Base-by-base conservation (phyloP, 2,329 filamentous ascomycete species). In the Alternaria sp. region DNA sequence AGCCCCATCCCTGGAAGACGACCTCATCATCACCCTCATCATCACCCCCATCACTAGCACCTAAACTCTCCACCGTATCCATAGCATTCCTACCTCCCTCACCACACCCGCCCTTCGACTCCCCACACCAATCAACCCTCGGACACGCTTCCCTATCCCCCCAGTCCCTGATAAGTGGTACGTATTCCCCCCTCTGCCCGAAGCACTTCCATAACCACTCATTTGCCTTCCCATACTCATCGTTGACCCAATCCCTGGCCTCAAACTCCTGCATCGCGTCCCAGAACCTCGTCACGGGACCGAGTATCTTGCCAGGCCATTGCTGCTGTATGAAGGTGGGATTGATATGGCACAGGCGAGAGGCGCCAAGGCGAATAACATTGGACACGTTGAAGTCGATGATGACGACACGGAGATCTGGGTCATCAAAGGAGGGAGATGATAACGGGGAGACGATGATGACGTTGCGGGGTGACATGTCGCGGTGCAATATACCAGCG, bases 391-490 rank as follows among this genome's bases (percentile, higher is more conserved):
- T 56, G 48, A 56, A 56, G 26, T 56, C 48, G 14, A 56, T 52
- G 17, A 56, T 51, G 33, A 44, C 31, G 7, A 56, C 13, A 2
- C 26, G 31, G 3, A 21, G 17, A 28, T 28, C 13, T 29, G 46
- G 8, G 11, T 26, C 23, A 26, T 26, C n/a, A 1, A 36, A 28
- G 28, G 23, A 36, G 7, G n/a, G 11, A 2, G 21, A 2, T 1
- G 29, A 6, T 21, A 31, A 34, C 21, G 26, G 9, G 5, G 26
- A 24, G 11, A 61, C n/a, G 26, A 62, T 37, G 36, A 62, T 51
- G 21, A 56, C n/a, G 29, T 65, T 65, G 17, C 62, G 59, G 3
- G 62, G 56, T 4, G 37, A 34, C 2, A 58, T 41, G 10, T 65
- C 60, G 31, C 42, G 17, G 23, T 65, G 60, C 1, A 42, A 1